Conservation (phyloP, 164 flowering plant genomes). For the Annona cherimola region DNA sequence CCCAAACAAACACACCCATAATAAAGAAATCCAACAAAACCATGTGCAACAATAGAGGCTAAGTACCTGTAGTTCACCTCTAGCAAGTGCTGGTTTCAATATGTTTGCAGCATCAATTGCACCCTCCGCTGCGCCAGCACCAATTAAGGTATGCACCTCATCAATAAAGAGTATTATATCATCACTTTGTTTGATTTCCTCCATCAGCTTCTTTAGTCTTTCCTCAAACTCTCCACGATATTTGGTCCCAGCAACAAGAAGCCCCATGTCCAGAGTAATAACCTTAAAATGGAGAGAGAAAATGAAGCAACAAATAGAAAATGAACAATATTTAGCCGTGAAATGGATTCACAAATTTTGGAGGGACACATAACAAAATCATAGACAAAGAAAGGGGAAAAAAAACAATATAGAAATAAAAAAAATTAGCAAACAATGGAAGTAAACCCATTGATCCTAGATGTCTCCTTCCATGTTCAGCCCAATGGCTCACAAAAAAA, state of each 20-base stretch:
- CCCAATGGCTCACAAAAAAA: too few relatives aligned
- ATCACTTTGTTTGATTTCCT: constrained; percentile 91
- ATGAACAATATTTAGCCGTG: background rate
- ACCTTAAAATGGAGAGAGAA: constrained; percentile 39
- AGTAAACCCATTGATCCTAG: background rate
- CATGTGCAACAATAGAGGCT: background rate
- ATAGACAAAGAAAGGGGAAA: background rate
- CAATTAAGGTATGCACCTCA: constrained; percentile 94
- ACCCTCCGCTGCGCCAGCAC: constrained; percentile 98
- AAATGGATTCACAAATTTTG: background rate
- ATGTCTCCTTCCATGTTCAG: too few relatives aligned
- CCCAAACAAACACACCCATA: too few relatives aligned
- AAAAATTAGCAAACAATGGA: background rate
- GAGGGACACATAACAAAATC: background rate
- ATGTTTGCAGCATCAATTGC: constrained; percentile 99
- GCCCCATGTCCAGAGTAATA: constrained; percentile 93
- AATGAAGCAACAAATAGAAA: background rate
- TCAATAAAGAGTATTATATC: constrained; percentile 92
- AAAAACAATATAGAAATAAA: background rate
- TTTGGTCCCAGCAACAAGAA: constrained; percentile 93
- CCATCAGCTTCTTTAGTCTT: constrained; percentile 89
- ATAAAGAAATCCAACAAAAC: background rate
- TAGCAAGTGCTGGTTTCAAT: constrained; percentile 96
- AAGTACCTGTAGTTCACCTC: constrained; percentile 90
- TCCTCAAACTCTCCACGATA: constrained; percentile 99